Evolutionary conservation across 345 rosid genomes (phyloP), one percentile per base, ranked within the genome.

Genomic region (Brassica cretica): DNA sequence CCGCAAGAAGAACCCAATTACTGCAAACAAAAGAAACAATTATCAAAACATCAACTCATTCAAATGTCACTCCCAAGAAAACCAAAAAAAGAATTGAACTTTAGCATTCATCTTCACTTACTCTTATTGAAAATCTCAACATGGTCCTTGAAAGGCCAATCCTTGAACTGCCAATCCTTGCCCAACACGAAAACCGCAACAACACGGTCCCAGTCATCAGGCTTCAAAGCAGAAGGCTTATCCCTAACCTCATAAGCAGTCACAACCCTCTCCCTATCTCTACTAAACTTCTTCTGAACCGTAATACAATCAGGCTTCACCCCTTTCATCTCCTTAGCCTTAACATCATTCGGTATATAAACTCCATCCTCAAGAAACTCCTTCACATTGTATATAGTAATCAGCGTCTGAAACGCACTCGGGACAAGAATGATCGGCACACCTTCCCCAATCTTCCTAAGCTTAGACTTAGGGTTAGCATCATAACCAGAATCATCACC

Each of bases 151-250:
- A 86, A 95, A 66, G 99, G 99, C 98, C 98, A 95, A 35, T 93
- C 99, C 82, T 93, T 95, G 82, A 95, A 95, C 85, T 95, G 99
- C 99, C 99, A 93, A 80, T 95, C 97, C 71, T 95, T 95, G 4
- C 99, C 99, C 86, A 93, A 72, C 11, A 93, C 96, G 5, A 93
- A 93, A 68, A 89, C 97, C 0, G 98, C 94, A 72, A 95, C 97
- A 37, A 95, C 97, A 46, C 93, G 80, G 44, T 93, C 99, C 97
- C 99, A 95, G 78, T 91, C 98, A 81, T 91, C 96, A 1, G 89
- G 72, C 82, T 90, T 95, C 75, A 93, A 81, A 0, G 96, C 89
- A 55, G 89, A 88, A 0, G 96, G 98, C 84, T 93, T 95, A 58
- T 95, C 99, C 85, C 99, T 90, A 68, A 89, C 98, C 80, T 95